Conservation (phyloP, 1,284 basidiomycete species). For the Moesziomyces sp. region DNA sequence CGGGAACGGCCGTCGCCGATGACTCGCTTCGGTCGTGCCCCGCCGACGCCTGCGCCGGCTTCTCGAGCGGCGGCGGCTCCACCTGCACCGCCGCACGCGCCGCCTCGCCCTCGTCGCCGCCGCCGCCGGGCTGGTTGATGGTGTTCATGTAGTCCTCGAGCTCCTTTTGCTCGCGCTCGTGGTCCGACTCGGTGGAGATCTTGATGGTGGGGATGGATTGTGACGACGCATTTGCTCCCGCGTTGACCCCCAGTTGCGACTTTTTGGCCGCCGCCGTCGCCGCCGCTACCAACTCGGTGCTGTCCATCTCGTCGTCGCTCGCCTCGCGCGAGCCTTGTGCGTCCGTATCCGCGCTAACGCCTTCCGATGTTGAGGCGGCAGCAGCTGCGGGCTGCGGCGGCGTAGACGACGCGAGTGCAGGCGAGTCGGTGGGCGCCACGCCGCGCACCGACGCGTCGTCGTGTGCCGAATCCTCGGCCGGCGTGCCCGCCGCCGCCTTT, state of each 20-base stretch:
- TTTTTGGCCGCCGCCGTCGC: constrained; percentile 3
- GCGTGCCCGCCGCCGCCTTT: constrained; percentile 64
- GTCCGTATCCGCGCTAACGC: constrained; percentile 10
- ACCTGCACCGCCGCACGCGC: constrained; percentile 31
- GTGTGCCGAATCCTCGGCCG: constrained; percentile 17
- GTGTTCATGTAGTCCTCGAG: constrained; percentile 63
- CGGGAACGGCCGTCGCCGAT: constrained; percentile 19
- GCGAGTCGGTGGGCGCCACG: constrained; percentile 27
- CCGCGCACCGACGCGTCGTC: constrained; percentile 33
- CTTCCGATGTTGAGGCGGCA: not conserved
- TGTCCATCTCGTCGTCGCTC: constrained; percentile 38
- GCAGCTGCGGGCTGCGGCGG: constrained; percentile 23
- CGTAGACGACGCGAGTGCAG: constrained; percentile 31
- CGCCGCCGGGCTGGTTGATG: constrained; percentile 39
- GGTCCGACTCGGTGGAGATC: constrained; percentile 83
- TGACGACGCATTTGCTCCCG: constrained; percentile 53
- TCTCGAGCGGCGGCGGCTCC: constrained; percentile 67
- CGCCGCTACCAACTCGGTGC: constrained; percentile 16
- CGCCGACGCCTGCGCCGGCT: constrained; percentile 68
- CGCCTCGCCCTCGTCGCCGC: not conserved
- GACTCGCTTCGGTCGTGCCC: constrained; percentile 55
- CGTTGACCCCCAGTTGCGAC: constrained; percentile 49
- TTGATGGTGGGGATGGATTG: constrained; percentile 82
- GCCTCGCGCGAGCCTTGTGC: constrained; percentile 12
- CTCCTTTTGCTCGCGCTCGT: constrained; percentile 71